A percentile compares a stretch with the other conserved stretches of the same genome.
phyloP scores from a whole-genome alignment of 257 asterid genomes.

The Solanum clarkiae region DNA sequence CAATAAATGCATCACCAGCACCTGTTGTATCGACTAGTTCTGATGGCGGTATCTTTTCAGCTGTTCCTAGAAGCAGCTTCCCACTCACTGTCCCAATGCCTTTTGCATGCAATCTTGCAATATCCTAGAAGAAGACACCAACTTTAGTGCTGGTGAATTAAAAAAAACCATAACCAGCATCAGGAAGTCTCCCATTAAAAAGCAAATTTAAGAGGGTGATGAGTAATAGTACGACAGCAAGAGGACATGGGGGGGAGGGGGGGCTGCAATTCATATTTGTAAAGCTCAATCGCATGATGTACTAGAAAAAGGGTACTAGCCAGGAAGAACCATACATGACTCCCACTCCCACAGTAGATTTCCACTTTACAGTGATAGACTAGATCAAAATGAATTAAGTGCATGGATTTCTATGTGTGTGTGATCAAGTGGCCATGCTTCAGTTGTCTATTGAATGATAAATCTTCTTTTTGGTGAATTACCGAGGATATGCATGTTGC shows the following conservation, averaged over 20 bases:
- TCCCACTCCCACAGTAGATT: neutral
- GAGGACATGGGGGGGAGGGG: neutral
- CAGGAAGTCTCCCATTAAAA: neutral
- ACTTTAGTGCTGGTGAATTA: neutral
- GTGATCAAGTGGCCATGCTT: neutral
- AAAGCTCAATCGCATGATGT: neutral
- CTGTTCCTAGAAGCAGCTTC: conserved; percentile 73
- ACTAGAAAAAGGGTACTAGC: neutral
- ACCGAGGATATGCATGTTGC: conserved; percentile 77
- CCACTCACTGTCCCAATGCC: conserved; percentile 69
- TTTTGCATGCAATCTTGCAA: conserved; percentile 47
- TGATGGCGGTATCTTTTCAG: conserved; percentile 71
- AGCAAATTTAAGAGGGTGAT: neutral
- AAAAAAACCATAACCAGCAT: neutral
- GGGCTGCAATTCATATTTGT: neutral
- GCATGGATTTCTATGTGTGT: neutral
- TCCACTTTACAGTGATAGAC: neutral
- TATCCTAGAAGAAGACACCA: conserved; percentile 15
- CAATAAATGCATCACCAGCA: conserved; percentile 93
- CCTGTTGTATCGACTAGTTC: conserved; percentile 93
- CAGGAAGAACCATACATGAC: neutral
- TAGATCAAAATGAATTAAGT: neutral
- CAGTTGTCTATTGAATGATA: neutral
- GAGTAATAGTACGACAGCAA: neutral
- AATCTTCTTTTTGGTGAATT: neutral